Evolutionary conservation across 441 rosid species (phyloP).

Genomic region (Bocquillonia castaneifolia): DNA sequence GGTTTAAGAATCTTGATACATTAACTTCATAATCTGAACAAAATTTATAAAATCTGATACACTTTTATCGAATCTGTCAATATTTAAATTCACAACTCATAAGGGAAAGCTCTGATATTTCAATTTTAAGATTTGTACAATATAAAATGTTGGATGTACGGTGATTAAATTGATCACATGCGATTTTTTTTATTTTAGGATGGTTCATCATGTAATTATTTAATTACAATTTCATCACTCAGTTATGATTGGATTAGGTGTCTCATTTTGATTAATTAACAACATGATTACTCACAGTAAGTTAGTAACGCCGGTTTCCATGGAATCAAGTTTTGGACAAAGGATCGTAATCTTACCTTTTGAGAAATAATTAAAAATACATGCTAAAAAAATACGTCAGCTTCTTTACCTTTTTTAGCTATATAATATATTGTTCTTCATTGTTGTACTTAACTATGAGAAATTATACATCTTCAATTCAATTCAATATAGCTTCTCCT

Average conservation of each 20-base stretch:
- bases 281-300: neutral
- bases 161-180: neutral
- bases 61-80: neutral
- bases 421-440: neutral
- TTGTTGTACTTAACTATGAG: neutral
- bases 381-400: neutral
- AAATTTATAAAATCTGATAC: neutral
- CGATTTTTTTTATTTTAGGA: neutral
- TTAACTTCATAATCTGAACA: constrained; percentile 3
- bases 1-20: neutral
- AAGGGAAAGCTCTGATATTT: neutral
- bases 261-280: neutral
- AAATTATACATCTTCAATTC: too few species aligned
- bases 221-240: neutral
- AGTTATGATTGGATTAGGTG: neutral
- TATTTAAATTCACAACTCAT: neutral
- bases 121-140: neutral
- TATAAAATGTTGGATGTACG: neutral
- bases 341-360: neutral
- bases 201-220: neutral
- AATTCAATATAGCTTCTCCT: too few species aligned
- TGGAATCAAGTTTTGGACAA: neutral
- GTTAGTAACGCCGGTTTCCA: neutral
- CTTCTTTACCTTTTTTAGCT: neutral
- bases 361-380: neutral